These are phyloP conservation scores for Podila horticola DNA, from an alignment of 192 early-diverging fungal species.

Conservation along the genomic window DNA sequence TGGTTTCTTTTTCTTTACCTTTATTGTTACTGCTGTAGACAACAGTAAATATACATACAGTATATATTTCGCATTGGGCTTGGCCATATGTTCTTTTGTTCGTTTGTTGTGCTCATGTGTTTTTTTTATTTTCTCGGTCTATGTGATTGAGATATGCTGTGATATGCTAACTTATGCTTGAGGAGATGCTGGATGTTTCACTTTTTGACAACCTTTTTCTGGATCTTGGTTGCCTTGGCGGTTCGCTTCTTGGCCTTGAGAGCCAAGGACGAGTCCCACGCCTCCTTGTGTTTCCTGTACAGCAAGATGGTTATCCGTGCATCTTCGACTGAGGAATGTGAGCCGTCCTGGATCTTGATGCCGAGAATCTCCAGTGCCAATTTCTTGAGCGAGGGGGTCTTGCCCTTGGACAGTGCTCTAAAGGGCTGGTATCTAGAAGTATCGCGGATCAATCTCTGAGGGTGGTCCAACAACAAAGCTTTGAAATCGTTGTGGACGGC, in stretches of 20 bases:
- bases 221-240: slow-evolving; percentile 22
- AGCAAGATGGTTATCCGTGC: slow-evolving; percentile 90
- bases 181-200: not conserved
- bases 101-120: no score
- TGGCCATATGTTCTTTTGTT: no score
- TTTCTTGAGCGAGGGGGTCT: slow-evolving; percentile 76
- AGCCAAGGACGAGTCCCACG: slow-evolving; percentile 80
- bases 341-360: slow-evolving; percentile 86
- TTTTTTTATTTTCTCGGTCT: no score
- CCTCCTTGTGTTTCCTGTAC: slow-evolving; percentile 82
- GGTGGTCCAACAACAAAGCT: slow-evolving; percentile 85
- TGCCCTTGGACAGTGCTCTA: slow-evolving; percentile 68
- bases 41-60: no score
- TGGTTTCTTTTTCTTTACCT: no score
- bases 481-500: slow-evolving; percentile 90
- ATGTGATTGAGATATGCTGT: not conserved
- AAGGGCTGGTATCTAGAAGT: slow-evolving; percentile 85
- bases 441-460: slow-evolving; percentile 80
- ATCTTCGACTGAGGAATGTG: slow-evolving; percentile 93
- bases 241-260: slow-evolving; percentile 36
- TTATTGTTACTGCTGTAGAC: no score
- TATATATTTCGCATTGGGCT: no score
- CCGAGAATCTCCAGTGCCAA: slow-evolving; percentile 80
- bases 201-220: slow-evolving; percentile 22
- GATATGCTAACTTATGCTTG: not conserved